Conservation (phyloP, 352 stramenopile genomes). For the Globisporangium spiculum region DNA sequence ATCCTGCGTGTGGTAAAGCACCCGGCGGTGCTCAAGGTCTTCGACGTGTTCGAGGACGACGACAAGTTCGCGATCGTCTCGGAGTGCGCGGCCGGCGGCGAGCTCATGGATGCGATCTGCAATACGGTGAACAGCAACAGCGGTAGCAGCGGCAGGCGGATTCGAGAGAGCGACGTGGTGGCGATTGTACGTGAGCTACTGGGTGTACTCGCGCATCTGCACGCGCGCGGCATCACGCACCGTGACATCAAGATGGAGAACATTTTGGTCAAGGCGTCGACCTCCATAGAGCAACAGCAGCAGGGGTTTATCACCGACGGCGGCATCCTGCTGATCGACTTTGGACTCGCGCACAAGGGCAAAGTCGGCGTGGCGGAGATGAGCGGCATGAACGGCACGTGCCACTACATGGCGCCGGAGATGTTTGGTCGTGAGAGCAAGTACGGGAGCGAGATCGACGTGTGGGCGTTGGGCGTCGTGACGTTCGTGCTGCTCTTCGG, state of each 20-base stretch:
- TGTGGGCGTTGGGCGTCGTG: slow-evolving; percentile 78
- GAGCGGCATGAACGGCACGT: slow-evolving; percentile 79
- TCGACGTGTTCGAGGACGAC: slow-evolving; percentile 68
- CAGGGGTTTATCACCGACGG: slow-evolving; percentile 25
- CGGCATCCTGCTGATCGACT: slow-evolving; percentile 76
- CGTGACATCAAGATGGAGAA: slow-evolving; percentile 86
- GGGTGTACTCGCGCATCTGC: slow-evolving; percentile 62
- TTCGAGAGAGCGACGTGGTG: slow-evolving; percentile 66
- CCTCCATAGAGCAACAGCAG: not conserved
- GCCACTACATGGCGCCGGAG: slow-evolving; percentile 84
- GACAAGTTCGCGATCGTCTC: slow-evolving; percentile 71
- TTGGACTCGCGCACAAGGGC: slow-evolving; percentile 67
- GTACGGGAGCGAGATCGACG: slow-evolving; percentile 68
- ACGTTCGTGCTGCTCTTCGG: slow-evolving; percentile 77
- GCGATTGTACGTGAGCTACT: slow-evolving; percentile 66
- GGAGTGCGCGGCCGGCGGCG: slow-evolving; percentile 53
- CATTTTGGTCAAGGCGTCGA: slow-evolving; percentile 54
- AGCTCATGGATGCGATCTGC: slow-evolving; percentile 60
- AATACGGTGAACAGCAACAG: not conserved
- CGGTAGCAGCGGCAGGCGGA: not conserved
- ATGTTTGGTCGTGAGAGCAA: slow-evolving; percentile 61
- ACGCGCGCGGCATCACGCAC: slow-evolving; percentile 73
- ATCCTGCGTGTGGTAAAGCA: slow-evolving; percentile 64
- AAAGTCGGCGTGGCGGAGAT: slow-evolving; percentile 41
- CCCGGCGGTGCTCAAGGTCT: slow-evolving; percentile 46